Conservation (phyloP, 2,329 filamentous ascomycete species). For the Xylariaceae sp. region DNA sequence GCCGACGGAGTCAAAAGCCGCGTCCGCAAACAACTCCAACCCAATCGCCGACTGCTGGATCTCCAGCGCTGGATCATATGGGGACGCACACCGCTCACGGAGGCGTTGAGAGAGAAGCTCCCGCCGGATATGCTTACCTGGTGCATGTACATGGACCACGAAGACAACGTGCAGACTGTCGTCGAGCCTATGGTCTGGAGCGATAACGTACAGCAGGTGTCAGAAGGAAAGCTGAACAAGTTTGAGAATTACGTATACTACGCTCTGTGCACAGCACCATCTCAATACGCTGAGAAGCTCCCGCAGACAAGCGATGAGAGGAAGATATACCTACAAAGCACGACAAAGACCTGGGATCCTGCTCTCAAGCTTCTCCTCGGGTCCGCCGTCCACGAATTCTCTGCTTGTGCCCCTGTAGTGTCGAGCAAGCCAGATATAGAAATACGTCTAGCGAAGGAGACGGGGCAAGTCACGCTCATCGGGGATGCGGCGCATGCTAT, state of each 20-base stretch:
- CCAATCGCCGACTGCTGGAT: constrained; percentile 28
- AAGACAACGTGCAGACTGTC: constrained; percentile 26
- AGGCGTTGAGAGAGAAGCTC: constrained; percentile 18
- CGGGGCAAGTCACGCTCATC: constrained; percentile 23
- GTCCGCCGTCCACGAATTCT: constrained; percentile 21
- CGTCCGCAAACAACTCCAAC: constrained; percentile 32
- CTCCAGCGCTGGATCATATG: constrained; percentile 33
- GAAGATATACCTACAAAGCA: constrained; percentile 17
- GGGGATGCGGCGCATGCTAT: constrained; percentile 30
- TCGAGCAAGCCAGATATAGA: constrained; percentile 32
- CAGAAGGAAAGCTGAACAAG: constrained; percentile 19
- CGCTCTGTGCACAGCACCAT: constrained; percentile 26
- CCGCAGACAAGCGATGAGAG: constrained; percentile 27
- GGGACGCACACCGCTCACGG: constrained; percentile 29
- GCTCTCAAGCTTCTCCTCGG: constrained; percentile 25
- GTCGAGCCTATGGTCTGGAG: constrained; percentile 31
- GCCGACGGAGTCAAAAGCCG: constrained; percentile 32
- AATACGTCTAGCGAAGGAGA: constrained; percentile 15
- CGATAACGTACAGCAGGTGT: constrained; percentile 19
- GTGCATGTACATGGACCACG: constrained; percentile 31
- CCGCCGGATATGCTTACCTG: constrained; percentile 26
- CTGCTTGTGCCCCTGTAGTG: constrained; percentile 26
- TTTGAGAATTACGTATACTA: constrained; percentile 30
- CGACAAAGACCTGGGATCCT: constrained; percentile 27
- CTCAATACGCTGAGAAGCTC: constrained; percentile 20